Conservation (phyloP, 2,329 filamentous ascomycete genomes). For the Fusarium veterinarium region DNA sequence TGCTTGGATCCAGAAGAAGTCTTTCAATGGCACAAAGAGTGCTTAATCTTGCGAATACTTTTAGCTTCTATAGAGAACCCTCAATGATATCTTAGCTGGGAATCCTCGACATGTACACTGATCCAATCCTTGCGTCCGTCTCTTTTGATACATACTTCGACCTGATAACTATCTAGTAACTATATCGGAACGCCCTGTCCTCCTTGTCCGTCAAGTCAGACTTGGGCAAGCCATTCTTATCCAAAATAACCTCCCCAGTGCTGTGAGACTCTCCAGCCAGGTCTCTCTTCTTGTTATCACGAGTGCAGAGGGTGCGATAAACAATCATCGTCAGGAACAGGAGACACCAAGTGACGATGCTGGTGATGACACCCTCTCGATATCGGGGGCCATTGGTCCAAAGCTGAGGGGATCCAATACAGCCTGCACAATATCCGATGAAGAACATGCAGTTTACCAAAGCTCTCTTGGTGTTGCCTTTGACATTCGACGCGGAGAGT, state of each 20-base stretch:
- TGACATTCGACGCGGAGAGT: not conserved
- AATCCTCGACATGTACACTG: no score
- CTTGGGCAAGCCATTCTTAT: not conserved
- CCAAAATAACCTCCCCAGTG: not conserved
- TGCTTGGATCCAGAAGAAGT: conserved; percentile 12
- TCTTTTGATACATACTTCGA: not conserved
- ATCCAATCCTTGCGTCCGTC: no score
- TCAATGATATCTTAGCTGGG: not conserved
- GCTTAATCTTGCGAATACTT: not conserved
- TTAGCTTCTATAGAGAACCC: not conserved
- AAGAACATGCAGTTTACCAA: not conserved
- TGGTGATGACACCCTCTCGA: not conserved
- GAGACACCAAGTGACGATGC: not conserved
- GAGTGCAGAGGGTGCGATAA: not conserved
- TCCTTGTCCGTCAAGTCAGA: conserved; percentile 2
- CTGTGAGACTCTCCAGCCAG: not conserved
- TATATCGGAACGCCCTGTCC: not conserved
- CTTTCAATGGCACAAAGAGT: not conserved
- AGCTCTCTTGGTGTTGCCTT: conserved; percentile 1
- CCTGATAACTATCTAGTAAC: not conserved
- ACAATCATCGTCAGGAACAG: not conserved
- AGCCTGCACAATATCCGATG: not conserved
- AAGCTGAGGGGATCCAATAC: not conserved
- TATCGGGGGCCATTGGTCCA: conserved; percentile 1
- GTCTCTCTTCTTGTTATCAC: not conserved